These are phyloP conservation scores for Climacium dendroides DNA, from an alignment of 225 moss, liverwort and hornwort genomes.

Conservation along the genomic window DNA sequence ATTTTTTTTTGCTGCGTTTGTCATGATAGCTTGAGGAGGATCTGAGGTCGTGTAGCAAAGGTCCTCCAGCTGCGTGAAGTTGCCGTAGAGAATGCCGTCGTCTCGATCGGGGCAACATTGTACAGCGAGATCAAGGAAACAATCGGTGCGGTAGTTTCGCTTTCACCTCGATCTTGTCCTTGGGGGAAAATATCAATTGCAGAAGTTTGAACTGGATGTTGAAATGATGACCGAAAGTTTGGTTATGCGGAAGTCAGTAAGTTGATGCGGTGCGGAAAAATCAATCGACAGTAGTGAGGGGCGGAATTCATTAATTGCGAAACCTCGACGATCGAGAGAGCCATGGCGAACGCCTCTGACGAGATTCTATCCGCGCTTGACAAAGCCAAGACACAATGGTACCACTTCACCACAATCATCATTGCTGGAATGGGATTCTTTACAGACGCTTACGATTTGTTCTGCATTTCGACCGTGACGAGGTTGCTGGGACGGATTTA, in stretches of 20 bases:
- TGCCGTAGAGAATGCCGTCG: not conserved
- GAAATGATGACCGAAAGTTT: not conserved
- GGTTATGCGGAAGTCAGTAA: not conserved
- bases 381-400: not conserved
- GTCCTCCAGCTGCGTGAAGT: not conserved
- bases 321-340: not conserved
- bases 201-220: not conserved
- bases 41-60: not conserved
- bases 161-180: not conserved
- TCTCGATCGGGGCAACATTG: not conserved
- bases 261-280: not conserved
- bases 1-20: not conserved
- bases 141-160: not conserved
- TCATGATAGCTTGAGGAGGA: not conserved
- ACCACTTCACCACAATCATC: not conserved
- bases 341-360: not conserved
- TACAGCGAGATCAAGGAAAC: not conserved
- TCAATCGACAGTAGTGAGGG: not conserved
- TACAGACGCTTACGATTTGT: conserved; percentile 11
- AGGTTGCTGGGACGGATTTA: conserved; percentile 17
- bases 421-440: not conserved
- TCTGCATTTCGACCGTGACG: conserved; percentile 23
- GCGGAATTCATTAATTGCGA: not conserved
- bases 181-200: not conserved
- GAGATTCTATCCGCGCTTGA: not conserved